A percentile compares a stretch with the other conserved stretches of the same genome.
phyloP scores from a whole-genome alignment of 345 rosid species.

The Punica granatum region DNA sequence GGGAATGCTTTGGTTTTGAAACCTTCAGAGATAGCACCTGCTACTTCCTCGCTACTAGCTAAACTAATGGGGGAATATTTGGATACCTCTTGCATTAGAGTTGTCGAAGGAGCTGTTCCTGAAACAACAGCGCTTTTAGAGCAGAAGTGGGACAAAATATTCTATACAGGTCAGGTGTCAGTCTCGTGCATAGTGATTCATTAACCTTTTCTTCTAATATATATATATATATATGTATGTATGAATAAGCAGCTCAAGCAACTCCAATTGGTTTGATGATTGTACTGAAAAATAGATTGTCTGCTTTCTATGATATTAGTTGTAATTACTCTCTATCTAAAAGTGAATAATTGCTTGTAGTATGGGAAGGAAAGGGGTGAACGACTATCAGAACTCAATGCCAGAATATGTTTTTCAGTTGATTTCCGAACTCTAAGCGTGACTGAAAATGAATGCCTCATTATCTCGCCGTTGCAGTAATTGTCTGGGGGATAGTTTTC shows the following conservation, averaged over 20 bases:
- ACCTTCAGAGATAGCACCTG: conserved; percentile 92
- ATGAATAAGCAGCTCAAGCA: no score
- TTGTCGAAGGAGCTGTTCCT: conserved; percentile 73
- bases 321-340: not conserved
- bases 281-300: not conserved
- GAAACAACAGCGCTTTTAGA: conserved; percentile 77
- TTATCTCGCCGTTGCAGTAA: not conserved
- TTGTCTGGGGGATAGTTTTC: no score
- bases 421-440: no score
- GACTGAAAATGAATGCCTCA: not conserved
- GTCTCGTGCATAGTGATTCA: not conserved
- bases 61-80: conserved; percentile 55
- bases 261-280: not conserved
- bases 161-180: conserved; percentile 64
- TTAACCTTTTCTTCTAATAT: not conserved
- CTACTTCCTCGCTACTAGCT: conserved; percentile 58
- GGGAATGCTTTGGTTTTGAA: conserved; percentile 85
- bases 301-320: not conserved
- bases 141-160: conserved; percentile 96
- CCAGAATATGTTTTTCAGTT: no score
- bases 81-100: conserved; percentile 60
- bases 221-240: no score
- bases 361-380: not conserved
- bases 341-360: not conserved
- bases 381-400: not conserved